Conservation (phyloP, 768 basidiomycete species). For the Leccinum variicolor region DNA sequence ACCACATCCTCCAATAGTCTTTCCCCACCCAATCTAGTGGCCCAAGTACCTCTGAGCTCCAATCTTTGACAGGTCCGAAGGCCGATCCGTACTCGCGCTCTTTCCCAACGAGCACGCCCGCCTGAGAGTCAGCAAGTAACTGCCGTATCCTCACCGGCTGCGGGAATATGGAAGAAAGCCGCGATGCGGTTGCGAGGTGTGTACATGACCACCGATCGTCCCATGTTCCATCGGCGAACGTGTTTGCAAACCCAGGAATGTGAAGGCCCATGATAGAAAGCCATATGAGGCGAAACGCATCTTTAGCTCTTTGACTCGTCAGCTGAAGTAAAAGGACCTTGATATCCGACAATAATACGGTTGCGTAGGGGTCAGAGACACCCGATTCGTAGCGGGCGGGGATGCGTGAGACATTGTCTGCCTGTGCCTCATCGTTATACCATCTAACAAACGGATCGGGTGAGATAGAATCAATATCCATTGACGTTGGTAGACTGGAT, state of each 20-base stretch:
- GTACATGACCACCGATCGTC: conserved; percentile 69
- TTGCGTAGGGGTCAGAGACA: conserved; percentile 66
- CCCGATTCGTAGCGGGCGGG: conserved; percentile 54
- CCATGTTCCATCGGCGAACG: conserved; percentile 41
- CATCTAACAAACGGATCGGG: conserved; percentile 69
- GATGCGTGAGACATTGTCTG: conserved; percentile 42
- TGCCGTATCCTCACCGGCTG: conserved; percentile 24
- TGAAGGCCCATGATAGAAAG: conserved; percentile 68
- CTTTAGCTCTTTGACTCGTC: conserved; percentile 41
- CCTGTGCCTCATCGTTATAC: conserved; percentile 52
- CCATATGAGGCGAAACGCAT: conserved; percentile 65
- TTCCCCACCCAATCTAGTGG: conserved; percentile 48
- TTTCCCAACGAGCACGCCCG: conserved; percentile 64
- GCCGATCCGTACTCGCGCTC: conserved; percentile 58
- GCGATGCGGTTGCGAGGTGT: conserved; percentile 42
- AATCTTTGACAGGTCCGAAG: conserved; percentile 68
- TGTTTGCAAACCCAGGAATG: conserved; percentile 59
- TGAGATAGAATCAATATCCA: conserved; percentile 25
- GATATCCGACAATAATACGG: conserved; percentile 72
- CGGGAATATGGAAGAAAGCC: conserved; percentile 55
- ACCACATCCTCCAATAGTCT: conserved; percentile 42
- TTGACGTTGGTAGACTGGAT: conserved; percentile 8
- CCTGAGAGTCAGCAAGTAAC: conserved; percentile 55
- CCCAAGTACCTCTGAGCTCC: conserved; percentile 52
- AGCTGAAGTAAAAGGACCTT: conserved; percentile 52